These are phyloP conservation scores for Yarrowia galli DNA, from an alignment of 1,139 yeast species.

Conservation along the genomic window DNA sequence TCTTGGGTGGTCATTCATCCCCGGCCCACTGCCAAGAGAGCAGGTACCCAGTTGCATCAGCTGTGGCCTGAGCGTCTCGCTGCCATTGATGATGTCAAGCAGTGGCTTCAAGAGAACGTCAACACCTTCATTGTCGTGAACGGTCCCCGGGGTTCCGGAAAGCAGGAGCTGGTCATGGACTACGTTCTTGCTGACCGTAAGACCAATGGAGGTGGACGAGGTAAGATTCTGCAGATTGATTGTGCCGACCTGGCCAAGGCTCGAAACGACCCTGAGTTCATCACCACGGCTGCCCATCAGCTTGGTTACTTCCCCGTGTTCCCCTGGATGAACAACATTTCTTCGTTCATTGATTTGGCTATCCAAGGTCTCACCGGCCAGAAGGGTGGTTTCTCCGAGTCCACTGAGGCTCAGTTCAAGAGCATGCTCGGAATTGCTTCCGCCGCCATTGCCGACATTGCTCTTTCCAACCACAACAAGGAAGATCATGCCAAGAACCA, in stretches of 20 bases:
- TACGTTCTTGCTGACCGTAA: conserved; percentile 58
- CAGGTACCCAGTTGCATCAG: conserved; percentile 49
- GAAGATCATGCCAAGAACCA: conserved; percentile 43
- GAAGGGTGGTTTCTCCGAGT: conserved; percentile 87
- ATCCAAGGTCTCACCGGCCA: conserved; percentile 94
- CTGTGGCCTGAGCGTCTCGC: conserved; percentile 78
- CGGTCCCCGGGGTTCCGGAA: conserved; percentile 96
- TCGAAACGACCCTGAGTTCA: conserved; percentile 72
- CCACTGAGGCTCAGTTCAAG: conserved; percentile 81
- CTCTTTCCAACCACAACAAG: conserved; percentile 55
- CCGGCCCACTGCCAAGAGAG: conserved; percentile 12
- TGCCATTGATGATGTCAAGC: conserved; percentile 68
- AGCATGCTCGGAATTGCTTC: conserved; percentile 79
- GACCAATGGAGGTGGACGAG: conserved; percentile 48
- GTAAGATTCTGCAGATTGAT: conserved; percentile 72
- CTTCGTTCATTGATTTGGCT: conserved; percentile 81
- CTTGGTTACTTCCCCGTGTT: conserved; percentile 93
- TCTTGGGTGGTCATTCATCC: conserved; percentile 31
- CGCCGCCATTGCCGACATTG: conserved; percentile 74
- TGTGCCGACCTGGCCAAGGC: conserved; percentile 79
- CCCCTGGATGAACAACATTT: conserved; percentile 86
- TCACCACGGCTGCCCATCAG: conserved; percentile 73
- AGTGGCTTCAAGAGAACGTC: conserved; percentile 82
- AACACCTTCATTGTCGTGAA: conserved; percentile 84
- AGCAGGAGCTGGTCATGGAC: conserved; percentile 76